Evolutionary conservation across 2,329 filamentous ascomycete species (phyloP).

Genomic region (Neopestalotiopsis sp.): DNA sequence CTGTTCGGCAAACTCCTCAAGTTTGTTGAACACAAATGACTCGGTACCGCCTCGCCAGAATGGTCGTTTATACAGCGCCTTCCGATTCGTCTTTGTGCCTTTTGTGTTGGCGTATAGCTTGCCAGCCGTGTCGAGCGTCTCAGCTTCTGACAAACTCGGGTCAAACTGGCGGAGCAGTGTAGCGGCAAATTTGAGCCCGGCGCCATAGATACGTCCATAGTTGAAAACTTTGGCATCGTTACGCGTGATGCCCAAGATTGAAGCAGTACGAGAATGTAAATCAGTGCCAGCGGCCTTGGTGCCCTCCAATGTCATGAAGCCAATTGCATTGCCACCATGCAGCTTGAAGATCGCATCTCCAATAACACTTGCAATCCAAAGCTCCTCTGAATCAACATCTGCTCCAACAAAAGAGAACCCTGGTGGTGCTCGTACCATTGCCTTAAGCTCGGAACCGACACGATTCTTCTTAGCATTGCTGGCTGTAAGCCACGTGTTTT

Average conservation of each 20-base stretch:
- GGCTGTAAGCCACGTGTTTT: conserved; percentile 98
- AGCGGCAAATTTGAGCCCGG: conserved; percentile 89
- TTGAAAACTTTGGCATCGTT: conserved; percentile 99
- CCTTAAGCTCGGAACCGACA: conserved; percentile 94
- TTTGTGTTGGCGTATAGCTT: conserved; percentile 90
- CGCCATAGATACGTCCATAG: conserved; percentile 98
- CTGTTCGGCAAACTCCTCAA: conserved; percentile 97
- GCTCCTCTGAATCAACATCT: conserved; percentile 94
- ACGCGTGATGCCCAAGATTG: conserved; percentile 89
- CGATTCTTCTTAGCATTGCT: conserved; percentile 97
- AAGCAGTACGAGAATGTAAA: conserved; percentile 90
- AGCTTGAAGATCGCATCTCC: conserved; percentile 94
- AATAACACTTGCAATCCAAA: conserved; percentile 96
- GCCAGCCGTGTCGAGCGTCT: conserved; percentile 78
- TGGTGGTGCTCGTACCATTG: conserved; percentile 90
- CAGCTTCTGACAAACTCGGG: conserved; percentile 76
- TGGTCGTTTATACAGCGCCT: conserved; percentile 70
- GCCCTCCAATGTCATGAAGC: conserved; percentile 98
- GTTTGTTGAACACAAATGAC: conserved; percentile 96
- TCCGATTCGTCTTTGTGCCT: conserved; percentile 82
- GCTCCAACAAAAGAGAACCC: conserved; percentile 96
- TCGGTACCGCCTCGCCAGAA: conserved; percentile 98
- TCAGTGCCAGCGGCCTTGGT: conserved; percentile 94
- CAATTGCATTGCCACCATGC: conserved; percentile 95
- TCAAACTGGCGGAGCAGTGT: conserved; percentile 95